phyloP scores from a whole-genome alignment of 495 filamentous ascomycete species.

The Lasiosphaeriaceae sp. region DNA sequence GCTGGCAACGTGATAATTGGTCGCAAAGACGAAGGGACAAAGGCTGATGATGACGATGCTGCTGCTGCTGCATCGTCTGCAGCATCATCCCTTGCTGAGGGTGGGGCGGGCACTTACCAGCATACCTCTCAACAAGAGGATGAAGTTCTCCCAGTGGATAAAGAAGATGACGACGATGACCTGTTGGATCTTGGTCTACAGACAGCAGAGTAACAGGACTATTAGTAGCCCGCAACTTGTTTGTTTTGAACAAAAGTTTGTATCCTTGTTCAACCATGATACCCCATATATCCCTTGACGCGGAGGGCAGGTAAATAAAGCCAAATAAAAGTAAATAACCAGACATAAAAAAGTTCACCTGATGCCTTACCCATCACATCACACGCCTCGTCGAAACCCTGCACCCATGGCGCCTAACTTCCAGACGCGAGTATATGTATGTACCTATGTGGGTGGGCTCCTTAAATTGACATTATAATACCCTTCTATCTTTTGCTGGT shows the following conservation, averaged over 20 bases:
- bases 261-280: not conserved
- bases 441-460: too few species aligned
- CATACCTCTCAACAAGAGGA: not conserved
- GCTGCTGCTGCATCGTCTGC: not conserved
- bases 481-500: too few species aligned
- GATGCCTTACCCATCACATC: too few species aligned
- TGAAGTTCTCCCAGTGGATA: not conserved
- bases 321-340: too few species aligned
- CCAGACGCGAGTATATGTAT: too few species aligned
- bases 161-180: slow-evolving; percentile 17
- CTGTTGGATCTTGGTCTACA: slow-evolving; percentile 16
- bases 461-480: too few species aligned
- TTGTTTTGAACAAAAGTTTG: too few species aligned
- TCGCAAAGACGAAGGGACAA: slow-evolving; percentile 59
- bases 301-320: too few species aligned
- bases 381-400: too few species aligned
- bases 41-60: slow-evolving; percentile 4
- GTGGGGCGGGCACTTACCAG: slow-evolving; percentile 9
- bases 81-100: slow-evolving; percentile 11
- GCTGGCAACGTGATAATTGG: slow-evolving; percentile 91
- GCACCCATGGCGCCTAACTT: too few species aligned
- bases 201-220: not conserved
- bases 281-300: too few species aligned
- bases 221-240: not conserved
- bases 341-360: too few species aligned